phyloP scores from a whole-genome alignment of 2,329 filamentous ascomycete species.

The Didymella glomerata region DNA sequence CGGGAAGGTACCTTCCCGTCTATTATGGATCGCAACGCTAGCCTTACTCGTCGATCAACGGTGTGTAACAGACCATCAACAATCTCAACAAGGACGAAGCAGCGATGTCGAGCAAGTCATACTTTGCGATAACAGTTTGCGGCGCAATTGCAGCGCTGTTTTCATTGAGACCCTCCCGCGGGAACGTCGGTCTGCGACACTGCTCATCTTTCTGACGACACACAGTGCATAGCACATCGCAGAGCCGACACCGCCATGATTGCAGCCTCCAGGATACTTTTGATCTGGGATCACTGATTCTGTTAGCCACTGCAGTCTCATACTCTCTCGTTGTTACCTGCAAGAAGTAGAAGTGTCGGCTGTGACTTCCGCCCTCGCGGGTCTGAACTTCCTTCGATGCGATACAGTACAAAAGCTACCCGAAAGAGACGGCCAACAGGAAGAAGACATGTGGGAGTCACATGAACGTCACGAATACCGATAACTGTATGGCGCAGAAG shows the following conservation, averaged over 20 bases:
- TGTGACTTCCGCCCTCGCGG: not conserved
- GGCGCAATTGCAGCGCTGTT: not conserved
- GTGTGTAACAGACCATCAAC: not conserved
- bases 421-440: not conserved
- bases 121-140: not conserved
- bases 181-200: not conserved
- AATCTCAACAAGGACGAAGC: not conserved
- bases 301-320: no score
- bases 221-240: not conserved
- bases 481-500: not conserved
- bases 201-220: not conserved
- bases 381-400: not conserved
- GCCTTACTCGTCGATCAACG: not conserved
- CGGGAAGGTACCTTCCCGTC: not conserved
- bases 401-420: not conserved
- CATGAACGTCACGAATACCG: not conserved
- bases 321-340: not conserved
- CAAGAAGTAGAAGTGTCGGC: not conserved
- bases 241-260: not conserved
- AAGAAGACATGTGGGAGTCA: constrained; percentile 1
- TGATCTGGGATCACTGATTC: not conserved
- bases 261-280: not conserved
- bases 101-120: not conserved
- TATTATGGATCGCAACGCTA: not conserved
- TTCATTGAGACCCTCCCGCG: not conserved